Evolutionary conservation across 2,329 filamentous ascomycete genomes (phyloP).

Genomic region (Paraphoma sp.): DNA sequence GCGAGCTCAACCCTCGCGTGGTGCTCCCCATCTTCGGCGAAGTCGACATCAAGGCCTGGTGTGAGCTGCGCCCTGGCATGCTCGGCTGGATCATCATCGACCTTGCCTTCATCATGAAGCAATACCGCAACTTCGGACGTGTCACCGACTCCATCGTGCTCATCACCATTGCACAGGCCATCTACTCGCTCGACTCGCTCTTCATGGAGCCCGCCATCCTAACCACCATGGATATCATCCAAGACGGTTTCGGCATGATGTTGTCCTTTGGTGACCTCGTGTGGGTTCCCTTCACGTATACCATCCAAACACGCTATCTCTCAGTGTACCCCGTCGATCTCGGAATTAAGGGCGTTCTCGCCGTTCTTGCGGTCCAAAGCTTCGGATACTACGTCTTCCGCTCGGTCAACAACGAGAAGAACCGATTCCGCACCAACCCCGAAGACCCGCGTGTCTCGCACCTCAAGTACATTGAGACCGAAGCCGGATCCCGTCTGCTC

Average conservation of each 20-base stretch:
- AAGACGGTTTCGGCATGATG: constrained; percentile 96
- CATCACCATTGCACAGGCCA: constrained; percentile 75
- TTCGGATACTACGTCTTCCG: constrained; percentile 92
- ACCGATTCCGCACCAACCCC: constrained; percentile 87
- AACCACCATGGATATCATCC: constrained; percentile 93
- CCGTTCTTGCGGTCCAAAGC: constrained; percentile 71
- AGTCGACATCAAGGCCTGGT: constrained; percentile 88
- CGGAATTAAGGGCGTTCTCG: constrained; percentile 69
- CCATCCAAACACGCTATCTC: constrained; percentile 83
- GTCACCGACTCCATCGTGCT: constrained; percentile 87
- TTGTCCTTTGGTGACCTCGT: constrained; percentile 88
- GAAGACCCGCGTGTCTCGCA: constrained; percentile 79
- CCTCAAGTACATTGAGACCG: constrained; percentile 85
- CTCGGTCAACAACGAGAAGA: constrained; percentile 93
- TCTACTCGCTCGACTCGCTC: constrained; percentile 85
- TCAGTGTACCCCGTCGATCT: constrained; percentile 82
- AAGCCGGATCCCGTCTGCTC: constrained; percentile 79
- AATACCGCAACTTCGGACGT: constrained; percentile 83
- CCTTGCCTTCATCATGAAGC: constrained; percentile 82
- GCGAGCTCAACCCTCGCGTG: constrained; percentile 90
- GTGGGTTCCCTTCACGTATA: constrained; percentile 93
- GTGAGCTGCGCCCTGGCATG: constrained; percentile 90
- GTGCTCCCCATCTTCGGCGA: constrained; percentile 80
- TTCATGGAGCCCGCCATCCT: constrained; percentile 89
- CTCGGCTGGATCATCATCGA: constrained; percentile 88